Base-by-base conservation (phyloP, 805 yeast species). In the Danielia oregonensis region DNA sequence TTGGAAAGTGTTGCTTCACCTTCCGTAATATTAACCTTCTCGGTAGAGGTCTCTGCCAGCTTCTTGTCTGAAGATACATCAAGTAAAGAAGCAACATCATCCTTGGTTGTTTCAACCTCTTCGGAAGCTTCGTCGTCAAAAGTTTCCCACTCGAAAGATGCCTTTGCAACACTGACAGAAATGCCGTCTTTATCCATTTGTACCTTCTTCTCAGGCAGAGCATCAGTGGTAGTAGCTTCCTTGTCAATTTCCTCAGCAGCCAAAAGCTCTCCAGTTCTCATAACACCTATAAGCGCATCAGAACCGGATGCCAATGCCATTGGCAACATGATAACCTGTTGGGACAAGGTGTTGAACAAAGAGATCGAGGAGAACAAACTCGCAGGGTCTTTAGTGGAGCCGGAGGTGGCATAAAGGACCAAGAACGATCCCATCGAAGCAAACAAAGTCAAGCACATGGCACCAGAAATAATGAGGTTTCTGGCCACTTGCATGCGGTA, bases 331-430 rank as follows among this genome's bases (percentile, higher is more conserved):
- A 83, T 66, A 45, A 82, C 74, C 51, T 78, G 85, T 29, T 70
- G 66, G 9, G 83, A 62, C 43, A 84, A 68, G 8, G 74, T 70
- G 48, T 74, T 76, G 61, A 84, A 84, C 38, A 82, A 66, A 0
- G 89, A 73, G 30, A 84, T 61, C 4, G 93, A 82, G 1, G 91
- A 68, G 52, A 84, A 84, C 21, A 84, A 70, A 23, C 73, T 65
- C 9, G 83, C 87, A 4, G 89, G 79, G 37, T 64, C 67, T 15
- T 64, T 50, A 9, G 48, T 46, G 4, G 49, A 44, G 13, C 54
- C 53, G 14, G 35, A 22, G 13, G 57, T 42, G 12, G 57, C 63
- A 42, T 63, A 68, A 31, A 68, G 50, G 0, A 60, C 65, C 49
- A 67, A 58, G 35, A 66, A 65, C 2, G 70, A 46, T 11, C 81